These are phyloP conservation scores for Dichotomopilus funicola DNA, from an alignment of 2,329 filamentous ascomycete genomes.

Conservation along the genomic window DNA sequence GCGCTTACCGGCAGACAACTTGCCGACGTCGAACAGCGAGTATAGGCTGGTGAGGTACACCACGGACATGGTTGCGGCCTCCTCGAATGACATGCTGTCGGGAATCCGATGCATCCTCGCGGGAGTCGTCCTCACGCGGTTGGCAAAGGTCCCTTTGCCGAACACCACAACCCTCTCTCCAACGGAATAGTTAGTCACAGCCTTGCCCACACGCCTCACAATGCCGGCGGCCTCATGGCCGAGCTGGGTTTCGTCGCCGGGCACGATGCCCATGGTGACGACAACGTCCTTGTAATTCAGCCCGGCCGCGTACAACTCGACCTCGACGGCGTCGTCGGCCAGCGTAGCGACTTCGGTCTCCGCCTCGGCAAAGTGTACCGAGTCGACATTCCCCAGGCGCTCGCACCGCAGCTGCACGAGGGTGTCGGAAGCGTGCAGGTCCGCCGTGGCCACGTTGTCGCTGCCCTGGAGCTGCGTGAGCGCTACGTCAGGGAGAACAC, in stretches of 20 bases:
- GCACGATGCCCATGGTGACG: conserved; percentile 14
- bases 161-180: conserved; percentile 12
- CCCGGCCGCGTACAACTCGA: conserved; percentile 28
- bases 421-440: conserved; percentile 12
- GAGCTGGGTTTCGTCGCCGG: conserved; percentile 12
- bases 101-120: conserved; percentile 3
- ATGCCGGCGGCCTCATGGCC: conserved; percentile 11
- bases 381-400: conserved; percentile 22
- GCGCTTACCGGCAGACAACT: conserved; percentile 22
- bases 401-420: conserved; percentile 16
- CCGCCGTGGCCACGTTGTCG: not conserved
- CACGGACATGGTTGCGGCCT: conserved; percentile 29
- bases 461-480: not conserved
- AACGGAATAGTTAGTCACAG: conserved; percentile 8
- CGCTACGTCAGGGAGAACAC: not conserved
- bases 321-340: conserved; percentile 12
- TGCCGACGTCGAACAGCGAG: conserved; percentile 25
- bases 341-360: conserved; percentile 7
- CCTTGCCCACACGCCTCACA: conserved; percentile 5
- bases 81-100: conserved; percentile 4
- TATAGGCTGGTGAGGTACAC: conserved; percentile 29
- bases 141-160: conserved; percentile 8
- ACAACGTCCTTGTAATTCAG: conserved; percentile 29
- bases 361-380: not conserved
- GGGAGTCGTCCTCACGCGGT: conserved; percentile 5